phyloP scores from a whole-genome alignment of 371 early-diverging fungal genomes.

The Parasitella parasitica region DNA sequence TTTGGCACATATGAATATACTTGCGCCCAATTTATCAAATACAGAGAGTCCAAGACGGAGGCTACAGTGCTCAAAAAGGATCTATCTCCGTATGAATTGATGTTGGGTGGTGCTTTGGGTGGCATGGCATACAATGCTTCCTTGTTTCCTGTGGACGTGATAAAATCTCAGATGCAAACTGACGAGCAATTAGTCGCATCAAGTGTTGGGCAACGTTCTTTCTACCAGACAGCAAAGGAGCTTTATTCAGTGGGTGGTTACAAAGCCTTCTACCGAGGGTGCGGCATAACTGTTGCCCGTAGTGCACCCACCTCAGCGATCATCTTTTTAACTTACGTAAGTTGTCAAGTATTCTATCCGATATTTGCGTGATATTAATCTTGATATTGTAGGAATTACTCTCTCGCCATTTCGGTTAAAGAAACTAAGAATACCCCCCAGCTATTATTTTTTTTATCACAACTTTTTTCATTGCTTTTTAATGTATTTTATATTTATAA shows the following conservation, averaged over 20 bases:
- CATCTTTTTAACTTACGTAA: slow-evolving; percentile 87
- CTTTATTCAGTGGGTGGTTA: slow-evolving; percentile 82
- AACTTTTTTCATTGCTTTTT: neutral
- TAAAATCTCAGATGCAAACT: slow-evolving; percentile 94
- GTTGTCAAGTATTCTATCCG: slow-evolving; percentile 16
- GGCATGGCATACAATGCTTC: slow-evolving; percentile 91
- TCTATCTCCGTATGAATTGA: slow-evolving; percentile 65
- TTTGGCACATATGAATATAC: slow-evolving; percentile 92
- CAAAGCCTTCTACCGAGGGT: slow-evolving; percentile 89
- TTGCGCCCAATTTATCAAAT: slow-evolving; percentile 60
- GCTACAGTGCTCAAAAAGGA: slow-evolving; percentile 54
- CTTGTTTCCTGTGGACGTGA: slow-evolving; percentile 93
- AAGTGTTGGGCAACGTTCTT: slow-evolving; percentile 27
- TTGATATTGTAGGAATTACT: slow-evolving; percentile 5
- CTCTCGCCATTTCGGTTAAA: slow-evolving; percentile 19
- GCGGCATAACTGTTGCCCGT: slow-evolving; percentile 88
- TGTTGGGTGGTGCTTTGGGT: slow-evolving; percentile 88
- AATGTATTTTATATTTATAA: neutral
- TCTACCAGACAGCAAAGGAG: slow-evolving; percentile 61
- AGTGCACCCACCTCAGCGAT: slow-evolving; percentile 92
- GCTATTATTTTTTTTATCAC: neutral
- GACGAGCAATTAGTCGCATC: slow-evolving; percentile 56
- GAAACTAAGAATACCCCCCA: slow-evolving; percentile 1
- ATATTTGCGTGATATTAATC: neutral
- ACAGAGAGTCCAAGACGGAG: slow-evolving; percentile 25